Percentiles rank a stretch among this genome's conserved stretches.
phyloP scores from a whole-genome alignment of 495 filamentous ascomycete genomes.

The Hypoxylon fragiforme region DNA sequence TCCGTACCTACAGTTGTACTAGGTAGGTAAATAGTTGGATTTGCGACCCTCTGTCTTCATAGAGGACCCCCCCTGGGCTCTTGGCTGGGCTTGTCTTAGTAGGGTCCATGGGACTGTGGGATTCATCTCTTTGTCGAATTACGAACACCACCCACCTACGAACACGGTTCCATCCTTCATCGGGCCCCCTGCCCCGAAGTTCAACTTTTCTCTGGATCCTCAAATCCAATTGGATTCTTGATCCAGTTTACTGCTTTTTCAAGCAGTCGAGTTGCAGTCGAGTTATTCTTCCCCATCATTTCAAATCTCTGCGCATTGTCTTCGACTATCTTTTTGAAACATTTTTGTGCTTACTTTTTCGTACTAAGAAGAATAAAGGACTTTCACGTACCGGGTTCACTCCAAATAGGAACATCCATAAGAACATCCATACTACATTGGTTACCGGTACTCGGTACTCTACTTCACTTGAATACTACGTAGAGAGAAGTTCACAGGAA shows the following conservation, averaged over 20 bases:
- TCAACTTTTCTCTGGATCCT: slow-evolving; percentile 26
- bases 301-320: too few species aligned
- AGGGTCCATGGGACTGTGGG: slow-evolving; percentile 24
- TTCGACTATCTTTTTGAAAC: too few species aligned
- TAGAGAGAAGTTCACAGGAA: slow-evolving; percentile 8
- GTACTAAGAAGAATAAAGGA: too few species aligned
- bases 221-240: slow-evolving; percentile 25
- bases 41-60: slow-evolving; percentile 23
- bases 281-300: slow-evolving; percentile 1
- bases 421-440: too few species aligned
- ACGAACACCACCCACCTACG: slow-evolving; percentile 29
- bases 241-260: slow-evolving; percentile 20
- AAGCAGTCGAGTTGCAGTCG: too few species aligned
- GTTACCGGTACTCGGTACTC: too few species aligned
- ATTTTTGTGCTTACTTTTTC: too few species aligned
- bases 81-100: too few species aligned
- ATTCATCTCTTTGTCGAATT: slow-evolving; percentile 33
- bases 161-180: slow-evolving; percentile 28
- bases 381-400: too few species aligned
- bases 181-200: slow-evolving; percentile 20
- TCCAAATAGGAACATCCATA: too few species aligned
- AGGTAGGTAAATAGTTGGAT: too few species aligned
- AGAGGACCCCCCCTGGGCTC: slow-evolving; percentile 16
- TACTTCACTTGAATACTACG: background rate
- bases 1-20: too few species aligned